phyloP scores from a whole-genome alignment of 306 rosid species.

The Acacia acuminata region DNA sequence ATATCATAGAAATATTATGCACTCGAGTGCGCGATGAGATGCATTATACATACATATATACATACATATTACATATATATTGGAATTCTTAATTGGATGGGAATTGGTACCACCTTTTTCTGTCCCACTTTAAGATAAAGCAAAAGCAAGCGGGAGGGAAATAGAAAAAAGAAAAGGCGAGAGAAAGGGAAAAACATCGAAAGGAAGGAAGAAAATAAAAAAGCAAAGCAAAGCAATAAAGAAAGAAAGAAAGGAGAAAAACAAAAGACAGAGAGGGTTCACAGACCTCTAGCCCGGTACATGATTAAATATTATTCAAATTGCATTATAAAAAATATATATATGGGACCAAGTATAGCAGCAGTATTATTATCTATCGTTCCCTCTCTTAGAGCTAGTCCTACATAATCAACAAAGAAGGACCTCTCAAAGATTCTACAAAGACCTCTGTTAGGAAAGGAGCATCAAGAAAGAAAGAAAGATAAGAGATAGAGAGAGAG shows the following conservation, averaged over 20 bases:
- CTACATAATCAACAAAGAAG: constrained; percentile 57
- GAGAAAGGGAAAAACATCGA: constrained; percentile 45
- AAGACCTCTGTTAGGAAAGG: constrained; percentile 41
- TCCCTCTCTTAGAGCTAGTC: constrained; percentile 20
- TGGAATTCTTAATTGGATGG: constrained; percentile 51
- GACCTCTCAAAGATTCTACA: constrained; percentile 67
- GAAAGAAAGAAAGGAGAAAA: constrained; percentile 38
- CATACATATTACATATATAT: constrained; percentile 25
- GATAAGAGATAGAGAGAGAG: neutral
- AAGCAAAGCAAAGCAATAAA: constrained; percentile 50
- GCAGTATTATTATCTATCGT: constrained; percentile 1
- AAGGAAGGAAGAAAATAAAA: constrained; percentile 34
- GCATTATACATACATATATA: constrained; percentile 25
- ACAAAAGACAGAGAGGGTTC: constrained; percentile 53
- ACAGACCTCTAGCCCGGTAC: constrained; percentile 49
- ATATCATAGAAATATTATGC: constrained; percentile 41
- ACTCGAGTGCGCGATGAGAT: constrained; percentile 33
- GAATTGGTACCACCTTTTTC: constrained; percentile 71
- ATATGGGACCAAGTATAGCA: constrained; percentile 30
- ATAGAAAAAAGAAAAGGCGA: constrained; percentile 46
- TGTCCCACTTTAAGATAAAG: constrained; percentile 93
- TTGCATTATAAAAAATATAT: constrained; percentile 28
- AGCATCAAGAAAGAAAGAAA: constrained; percentile 28
- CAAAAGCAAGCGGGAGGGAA: constrained; percentile 54
- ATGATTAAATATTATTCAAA: constrained; percentile 67